These are phyloP conservation scores for Naganishia onofrii DNA, from an alignment of 768 basidiomycete genomes.

Conservation along the genomic window DNA sequence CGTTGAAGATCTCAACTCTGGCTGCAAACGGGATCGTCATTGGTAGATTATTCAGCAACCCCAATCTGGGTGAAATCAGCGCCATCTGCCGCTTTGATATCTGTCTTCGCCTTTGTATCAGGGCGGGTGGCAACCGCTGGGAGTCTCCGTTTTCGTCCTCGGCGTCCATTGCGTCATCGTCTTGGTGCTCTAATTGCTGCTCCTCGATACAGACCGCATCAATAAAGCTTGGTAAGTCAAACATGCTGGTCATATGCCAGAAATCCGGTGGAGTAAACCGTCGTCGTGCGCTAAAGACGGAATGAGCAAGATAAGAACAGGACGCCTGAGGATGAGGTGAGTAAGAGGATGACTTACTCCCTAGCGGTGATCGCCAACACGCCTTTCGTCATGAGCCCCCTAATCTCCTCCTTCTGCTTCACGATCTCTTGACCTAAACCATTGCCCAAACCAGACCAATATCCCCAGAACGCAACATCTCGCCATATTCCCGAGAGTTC, in stretches of 20 bases:
- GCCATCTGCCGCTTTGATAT: slow-evolving; percentile 70
- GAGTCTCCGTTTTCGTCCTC: slow-evolving; percentile 35
- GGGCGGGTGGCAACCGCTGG: slow-evolving; percentile 17
- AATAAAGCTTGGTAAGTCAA: slow-evolving; percentile 70
- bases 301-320: slow-evolving; percentile 5
- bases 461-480: slow-evolving; percentile 77
- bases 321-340: background rate
- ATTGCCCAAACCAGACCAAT: slow-evolving; percentile 62
- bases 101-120: slow-evolving; percentile 42
- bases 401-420: slow-evolving; percentile 63
- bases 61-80: slow-evolving; percentile 76
- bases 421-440: background rate
- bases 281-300: slow-evolving; percentile 65
- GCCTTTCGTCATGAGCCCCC: slow-evolving; percentile 73
- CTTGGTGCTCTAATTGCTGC: slow-evolving; percentile 51
- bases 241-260: slow-evolving; percentile 67
- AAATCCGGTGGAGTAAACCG: slow-evolving; percentile 78
- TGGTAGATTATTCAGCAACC: slow-evolving; percentile 89
- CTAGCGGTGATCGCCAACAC: slow-evolving; percentile 77
- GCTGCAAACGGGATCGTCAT: slow-evolving; percentile 90
- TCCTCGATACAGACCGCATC: slow-evolving; percentile 79
- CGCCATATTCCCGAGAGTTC: slow-evolving; percentile 73
- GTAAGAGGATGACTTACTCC: slow-evolving; percentile 63
- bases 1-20: slow-evolving; percentile 83
- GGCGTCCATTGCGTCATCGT: slow-evolving; percentile 35